Conservation (phyloP, 1,284 basidiomycete species). For the Cryptococcus deneoformans region DNA sequence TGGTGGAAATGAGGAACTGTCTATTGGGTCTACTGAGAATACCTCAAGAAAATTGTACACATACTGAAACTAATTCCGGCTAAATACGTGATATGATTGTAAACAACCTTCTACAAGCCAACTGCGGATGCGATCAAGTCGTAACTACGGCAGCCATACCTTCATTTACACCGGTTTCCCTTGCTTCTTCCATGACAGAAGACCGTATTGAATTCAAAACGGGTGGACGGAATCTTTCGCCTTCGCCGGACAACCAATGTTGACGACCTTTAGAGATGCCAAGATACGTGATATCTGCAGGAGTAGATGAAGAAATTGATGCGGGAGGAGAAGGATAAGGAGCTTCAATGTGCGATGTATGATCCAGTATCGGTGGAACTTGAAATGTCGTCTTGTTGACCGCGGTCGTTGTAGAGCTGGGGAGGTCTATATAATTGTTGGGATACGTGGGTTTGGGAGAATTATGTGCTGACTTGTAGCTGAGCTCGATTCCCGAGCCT, state of each 20-base stretch:
- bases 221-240: not conserved
- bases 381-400: constrained; percentile 15
- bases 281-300: constrained; percentile 12
- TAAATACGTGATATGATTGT: too few relatives aligned
- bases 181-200: not conserved
- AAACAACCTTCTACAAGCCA: too few relatives aligned
- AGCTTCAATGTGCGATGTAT: constrained; percentile 4
- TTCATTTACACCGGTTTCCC: not conserved
- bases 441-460: constrained; percentile 39
- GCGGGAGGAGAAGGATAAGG: constrained; percentile 43
- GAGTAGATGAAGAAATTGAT: constrained; percentile 34
- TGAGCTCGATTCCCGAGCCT: constrained; percentile 8
- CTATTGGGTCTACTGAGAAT: too few relatives aligned
- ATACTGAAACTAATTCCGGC: too few relatives aligned
- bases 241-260: constrained; percentile 11
- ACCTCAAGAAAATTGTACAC: too few relatives aligned
- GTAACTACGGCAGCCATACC: too few relatives aligned
- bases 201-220: not conserved
- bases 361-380: constrained; percentile 9
- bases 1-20: too few relatives aligned
- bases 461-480: constrained; percentile 19
- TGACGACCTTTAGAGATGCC: constrained; percentile 1
- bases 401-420: constrained; percentile 32
- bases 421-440: constrained; percentile 12
- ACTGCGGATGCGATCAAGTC: too few relatives aligned